Base-by-base conservation (phyloP, 2,329 filamentous ascomycete species). In the Cladosporium halotolerans region DNA sequence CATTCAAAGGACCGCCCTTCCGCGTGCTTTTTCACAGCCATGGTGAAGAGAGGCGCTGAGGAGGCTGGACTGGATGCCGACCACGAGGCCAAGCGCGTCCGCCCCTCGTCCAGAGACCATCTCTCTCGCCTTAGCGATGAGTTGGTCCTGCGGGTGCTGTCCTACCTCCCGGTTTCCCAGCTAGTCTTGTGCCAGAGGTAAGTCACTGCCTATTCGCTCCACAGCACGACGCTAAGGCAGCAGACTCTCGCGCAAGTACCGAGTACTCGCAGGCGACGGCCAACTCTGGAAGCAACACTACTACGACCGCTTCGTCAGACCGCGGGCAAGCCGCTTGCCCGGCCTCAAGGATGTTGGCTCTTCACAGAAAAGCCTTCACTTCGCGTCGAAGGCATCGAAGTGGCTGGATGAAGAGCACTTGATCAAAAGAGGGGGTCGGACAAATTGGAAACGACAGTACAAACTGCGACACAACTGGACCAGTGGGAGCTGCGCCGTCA, bases 261-360 rank as follows among this genome's bases (percentile, higher is more conserved):
- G 83, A 61, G 77, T 76, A 38, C 78, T 97, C 14, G 80, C 88
- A 7, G 78, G 80, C 52, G 93, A 97, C 69, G 86, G 86, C 0
- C 89, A 96, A 67, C 74, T 97, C 53, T 99, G 93, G 93, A 93
- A 92, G 68, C 79, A 80, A 11, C 81, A 89, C 46, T 99, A 96
- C 72, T 96, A 95, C 71, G 79, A 83, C 23, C 84, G 86, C 57
- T 97, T 95, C 70, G 88, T 96, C 31, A 79, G 88, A 34, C 90
- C 89, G 38, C 82, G 90, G 64, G 87, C 86, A 34, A 79, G 86
- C 60, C 82, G 86, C 54, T 83, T 92, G 53, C 86, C 88, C 0
- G 85, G 86, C 18, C 79, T 86, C 33, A 78, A 73, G 62, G 73
- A 74, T 36, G 60, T 68, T 2, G 47, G 38, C 8, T 28, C 39